These are phyloP conservation scores for Tulasnella calospora DNA, from an alignment of 768 basidiomycete genomes.

Conservation along the genomic window DNA sequence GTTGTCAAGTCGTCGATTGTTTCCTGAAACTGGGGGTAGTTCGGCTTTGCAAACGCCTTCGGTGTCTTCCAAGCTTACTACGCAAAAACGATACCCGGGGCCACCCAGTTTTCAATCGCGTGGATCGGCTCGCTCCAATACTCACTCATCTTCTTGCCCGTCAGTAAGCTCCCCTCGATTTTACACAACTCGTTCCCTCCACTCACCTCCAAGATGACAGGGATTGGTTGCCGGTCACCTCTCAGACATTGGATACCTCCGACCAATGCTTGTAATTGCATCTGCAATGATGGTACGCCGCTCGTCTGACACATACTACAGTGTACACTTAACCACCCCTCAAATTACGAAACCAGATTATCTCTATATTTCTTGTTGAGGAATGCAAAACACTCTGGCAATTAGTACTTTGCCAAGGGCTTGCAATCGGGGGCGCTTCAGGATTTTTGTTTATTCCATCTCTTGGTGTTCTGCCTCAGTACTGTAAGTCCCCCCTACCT, in stretches of 20 bases:
- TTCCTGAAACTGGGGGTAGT: neutral
- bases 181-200: neutral
- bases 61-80: conserved; percentile 21
- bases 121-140: conserved; percentile 24
- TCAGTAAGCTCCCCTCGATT: neutral
- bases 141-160: conserved; percentile 19
- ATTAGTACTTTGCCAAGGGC: conserved; percentile 18
- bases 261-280: neutral
- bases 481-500: neutral
- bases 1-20: neutral
- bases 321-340: neutral
- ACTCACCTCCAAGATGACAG: neutral
- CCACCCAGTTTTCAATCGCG: conserved; percentile 1
- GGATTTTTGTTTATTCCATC: conserved; percentile 8
- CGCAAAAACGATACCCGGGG: neutral
- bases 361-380: conserved; percentile 5
- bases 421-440: conserved; percentile 9
- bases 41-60: conserved; percentile 17
- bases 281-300: neutral
- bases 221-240: conserved; percentile 15
- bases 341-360: conserved; percentile 6
- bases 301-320: neutral
- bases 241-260: conserved; percentile 11
- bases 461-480: neutral
- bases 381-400: conserved; percentile 23